Evolutionary conservation across 805 yeast genomes (phyloP), one percentile per base, ranked within the genome.

Genomic region (Kregervanrija delftensis): DNA sequence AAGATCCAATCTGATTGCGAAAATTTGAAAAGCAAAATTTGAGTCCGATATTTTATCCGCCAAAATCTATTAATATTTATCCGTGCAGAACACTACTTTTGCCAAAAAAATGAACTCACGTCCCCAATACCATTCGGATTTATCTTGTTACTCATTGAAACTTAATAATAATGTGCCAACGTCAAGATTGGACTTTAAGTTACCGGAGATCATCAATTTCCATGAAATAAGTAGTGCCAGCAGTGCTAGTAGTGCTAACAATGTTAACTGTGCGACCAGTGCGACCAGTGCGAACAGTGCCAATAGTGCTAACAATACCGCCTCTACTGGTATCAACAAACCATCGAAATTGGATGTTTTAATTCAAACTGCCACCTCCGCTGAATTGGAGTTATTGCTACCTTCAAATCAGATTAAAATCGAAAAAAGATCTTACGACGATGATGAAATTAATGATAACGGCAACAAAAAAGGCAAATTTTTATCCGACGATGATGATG

Each of bases 311-410:
- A 12, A 14, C 10, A 11, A 39, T 4, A 32, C 22, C 2, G 1
- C 41, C 10, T 6, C 15, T 32, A 13, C 36, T 34, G 37, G 8
- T 15, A 15, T 17, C n/a, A 40, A 33, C 17, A 47, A 44, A 16
- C 53, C 49, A 16, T 55, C 63, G 5, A 61, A 60, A 41, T 31
- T 61, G 14, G 66, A 61, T 33, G 42, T 61, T 11, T 47, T 61
- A 6, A 58, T 61, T 41, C 63, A 60, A 35, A 61, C 66, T 4
- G 66, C 66, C 1, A 53, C 64, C 3, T 44, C 48, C 8, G 47
- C 46, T 1, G 49, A 47, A 33, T 22, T 47, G 11, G 45, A 50
- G 11, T 40, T 46, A 6, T 30, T 41, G 34, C 32, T 35, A 8
- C 42, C 42, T n/a, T 30, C 45, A 12, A 34, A 37, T n/a, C 28